Evolutionary conservation across 345 rosid genomes (phyloP), one percentile per base, ranked within the genome.

Genomic region (Gossypium bickii): DNA sequence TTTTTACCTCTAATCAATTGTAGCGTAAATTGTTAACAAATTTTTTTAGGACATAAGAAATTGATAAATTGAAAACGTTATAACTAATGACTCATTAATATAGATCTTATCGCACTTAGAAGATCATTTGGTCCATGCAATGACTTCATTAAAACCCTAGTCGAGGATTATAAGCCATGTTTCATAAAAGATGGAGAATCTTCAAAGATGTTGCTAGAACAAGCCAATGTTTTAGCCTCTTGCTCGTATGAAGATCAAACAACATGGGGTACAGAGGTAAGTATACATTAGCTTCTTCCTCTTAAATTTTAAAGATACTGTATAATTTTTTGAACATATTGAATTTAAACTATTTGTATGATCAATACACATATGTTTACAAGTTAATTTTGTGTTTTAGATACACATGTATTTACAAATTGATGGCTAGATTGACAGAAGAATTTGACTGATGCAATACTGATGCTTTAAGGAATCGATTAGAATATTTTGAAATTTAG

Each of bases 181-280:
- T n/a, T 38, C 2, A 18, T 12, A 5, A 17, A 74, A 7, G 58
- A 34, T 17, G 67, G 20, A 38, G 43, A 75, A 49, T 63, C 52
- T 63, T 43, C 79, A 24, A 53, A 25, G 52, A 34, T 56, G 52
- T 12, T 79, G 51, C 64, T 41, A 7, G 74, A 67, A 73, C 77
- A 80, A 58, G 38, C 79, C 20, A 63, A 76, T 12, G 0, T 34
- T 11, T 48, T 87, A 49, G 84, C 85, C 55, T 73, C 87, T 4
- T 82, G 87, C 29, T 43, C 57, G 7, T 83, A 82, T 4, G 85
- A 83, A 67, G 44, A 27, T 11, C 70, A 76, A 53, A 77, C 86
- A 20, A 12, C 41, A 75, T 85, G 90, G 90, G 88, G 88, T 20
- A 38, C 73, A 70, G 25, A 83, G 84, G 90, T 64, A 79, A 34